Evolutionary conservation across 257 asterid genomes (phyloP), one percentile per base, ranked within the genome.

Genomic region (Buddleja alternifolia): DNA sequence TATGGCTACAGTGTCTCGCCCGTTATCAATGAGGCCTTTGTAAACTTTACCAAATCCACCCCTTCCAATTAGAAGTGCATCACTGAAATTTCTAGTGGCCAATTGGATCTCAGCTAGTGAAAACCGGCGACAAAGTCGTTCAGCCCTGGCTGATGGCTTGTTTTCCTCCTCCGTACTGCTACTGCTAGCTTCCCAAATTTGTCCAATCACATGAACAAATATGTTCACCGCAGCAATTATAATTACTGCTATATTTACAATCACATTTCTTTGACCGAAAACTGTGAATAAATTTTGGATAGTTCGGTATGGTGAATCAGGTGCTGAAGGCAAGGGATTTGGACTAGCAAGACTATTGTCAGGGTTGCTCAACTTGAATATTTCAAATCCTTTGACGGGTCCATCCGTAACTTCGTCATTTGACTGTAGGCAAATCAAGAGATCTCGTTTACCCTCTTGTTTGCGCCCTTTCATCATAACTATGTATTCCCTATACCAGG

Each of bases 321-420:
- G 58, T 1, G 34, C 19, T 19, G 25, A 16, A 36, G 58, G 73
- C 19, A 7, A 21, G 8, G 80, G 76, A 24, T 62, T 78, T 4
- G 52, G 52, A 63, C 76, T 29, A 6, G 83, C 85, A 36, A 82
- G 85, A 78, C 60, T 80, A 45, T 80, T 76, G 50, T 78, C 83
- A 11, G 65, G 74, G 52, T 83, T 85, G 79, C 87, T 79, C 58
- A 86, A 40, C 82, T 86, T 86, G 58, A 79, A 63, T 19, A 83
- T 67, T 36, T 86, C 92, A 50, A 83, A 42, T 62, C 86, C 88
- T 39, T 73, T 19, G 83, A 59, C 9, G 73, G 57, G 53, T 42
- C 73, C 76, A 21, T 69, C 69, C n/a, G n/a, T 19, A 25, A 16
- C 9, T 1, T 29, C 73, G 25, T 46, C 58, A 41, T 60, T 57